Percentiles rank a stretch among this genome's conserved stretches.
Evolutionary conservation across 2,329 filamentous ascomycete genomes (phyloP).

Genomic region (Neocatenulostroma microsporum): DNA sequence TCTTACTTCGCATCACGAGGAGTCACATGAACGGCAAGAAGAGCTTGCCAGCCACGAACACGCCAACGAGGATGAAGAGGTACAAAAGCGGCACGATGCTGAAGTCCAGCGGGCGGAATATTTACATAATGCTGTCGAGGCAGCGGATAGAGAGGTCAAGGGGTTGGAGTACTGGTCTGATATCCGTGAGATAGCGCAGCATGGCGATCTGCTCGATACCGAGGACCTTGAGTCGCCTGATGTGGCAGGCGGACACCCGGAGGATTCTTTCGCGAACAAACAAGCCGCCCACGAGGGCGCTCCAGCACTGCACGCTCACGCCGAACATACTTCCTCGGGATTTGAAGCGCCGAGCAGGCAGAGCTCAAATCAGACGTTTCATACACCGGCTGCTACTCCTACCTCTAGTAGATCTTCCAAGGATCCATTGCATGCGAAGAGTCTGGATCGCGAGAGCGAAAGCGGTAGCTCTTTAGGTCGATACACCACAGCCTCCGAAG

Average conservation of each 20-base stretch:
- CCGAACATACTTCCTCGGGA: constrained; percentile 10
- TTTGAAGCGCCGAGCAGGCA: constrained; percentile 2
- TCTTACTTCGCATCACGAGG: constrained; percentile 55
- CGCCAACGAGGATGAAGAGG: constrained; percentile 34
- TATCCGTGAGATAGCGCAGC: constrained; percentile 34
- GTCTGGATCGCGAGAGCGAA: constrained; percentile 6
- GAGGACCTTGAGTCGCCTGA: constrained; percentile 2
- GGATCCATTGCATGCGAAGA: neutral
- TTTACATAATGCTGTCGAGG: constrained; percentile 64
- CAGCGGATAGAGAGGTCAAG: constrained; percentile 72
- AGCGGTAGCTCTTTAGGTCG: constrained; percentile 2
- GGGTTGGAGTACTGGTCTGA: constrained; percentile 85
- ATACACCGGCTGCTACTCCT: neutral
- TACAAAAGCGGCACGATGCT: constrained; percentile 34
- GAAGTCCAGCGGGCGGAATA: constrained; percentile 50
- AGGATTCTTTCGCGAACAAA: constrained; percentile 13
- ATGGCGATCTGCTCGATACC: constrained; percentile 4
- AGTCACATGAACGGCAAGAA: constrained; percentile 44
- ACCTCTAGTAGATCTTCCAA: neutral
- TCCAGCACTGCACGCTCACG: constrained; percentile 12
- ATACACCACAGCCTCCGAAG: constrained; percentile 14
- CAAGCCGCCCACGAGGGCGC: constrained; percentile 12
- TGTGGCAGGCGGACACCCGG: constrained; percentile 9
- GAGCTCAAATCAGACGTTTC: neutral
- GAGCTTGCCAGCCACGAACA: constrained; percentile 35